Evolutionary conservation across 2,329 filamentous ascomycete species (phyloP), one percentile per base, ranked within the genome.

Genomic region (Diaporthe vaccinii): DNA sequence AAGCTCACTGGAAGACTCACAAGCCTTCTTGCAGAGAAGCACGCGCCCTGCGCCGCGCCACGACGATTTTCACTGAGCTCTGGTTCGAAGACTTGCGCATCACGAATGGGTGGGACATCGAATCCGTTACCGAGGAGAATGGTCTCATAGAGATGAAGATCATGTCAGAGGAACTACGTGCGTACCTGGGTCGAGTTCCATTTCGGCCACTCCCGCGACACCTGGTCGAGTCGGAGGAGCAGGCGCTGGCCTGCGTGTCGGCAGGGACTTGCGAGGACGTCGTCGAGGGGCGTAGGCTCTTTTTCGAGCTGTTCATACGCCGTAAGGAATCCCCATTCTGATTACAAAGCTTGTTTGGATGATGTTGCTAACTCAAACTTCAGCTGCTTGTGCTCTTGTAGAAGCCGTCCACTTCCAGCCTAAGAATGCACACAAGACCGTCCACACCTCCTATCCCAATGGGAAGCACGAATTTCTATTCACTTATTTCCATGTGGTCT

Each of bases 61-160:
- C 53, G 20, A 2, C 51, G 2, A 25, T 72, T 39, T 72, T 58
- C 55, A 72, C 69, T 12, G 69, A 72, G 15, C 10, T 72, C 36
- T 44, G 28, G 17, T 15, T 49, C 8, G n/a, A 59, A 10, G 0
- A 31, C 25, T 5, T 31, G 20, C 28, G 31, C 9, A 1, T 25
- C 31, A 25, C 10, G 20, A 5, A n/a, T n/a, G 17, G 17, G 9
- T 6, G 31, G 8, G 4, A 9, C 28, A 12, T 58, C 22, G 17
- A 9, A 20, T 59, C 55, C 20, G 20, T 59, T 14, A 36, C 55
- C 55, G 31, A 36, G 4, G 4, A 59, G 9, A 7, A 59, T 10
- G 55, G 55, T 22, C 22, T 59, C 2, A 34, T 31, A 34, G 28
- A 57, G 7, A 10, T 9, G 8, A 22, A 34, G 15, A 9, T 57